Percentiles rank a stretch among this genome's conserved stretches.
Evolutionary conservation across 2,329 filamentous ascomycete species (phyloP).

Genomic region (Dothistroma septosporum): DNA sequence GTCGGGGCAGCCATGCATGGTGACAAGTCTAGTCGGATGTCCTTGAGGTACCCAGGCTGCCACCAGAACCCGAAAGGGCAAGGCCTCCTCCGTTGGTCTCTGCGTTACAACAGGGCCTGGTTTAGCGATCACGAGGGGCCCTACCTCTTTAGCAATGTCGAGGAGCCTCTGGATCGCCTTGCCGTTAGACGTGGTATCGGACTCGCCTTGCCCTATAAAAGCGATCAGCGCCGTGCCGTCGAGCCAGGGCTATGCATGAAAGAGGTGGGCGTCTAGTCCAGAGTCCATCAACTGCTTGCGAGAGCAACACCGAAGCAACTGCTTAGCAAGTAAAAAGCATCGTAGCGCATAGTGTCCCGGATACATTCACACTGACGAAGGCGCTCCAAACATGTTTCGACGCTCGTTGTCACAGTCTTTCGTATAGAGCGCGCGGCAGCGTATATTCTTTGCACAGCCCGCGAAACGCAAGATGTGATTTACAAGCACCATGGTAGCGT

Average conservation of each 20-base stretch:
- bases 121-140: slow-evolving; percentile 52
- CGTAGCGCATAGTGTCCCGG: too few species aligned
- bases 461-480: background rate
- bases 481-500: slow-evolving; percentile 26
- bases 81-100: slow-evolving; percentile 60
- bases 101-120: slow-evolving; percentile 63
- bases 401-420: too few species aligned
- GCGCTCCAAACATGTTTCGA: too few species aligned
- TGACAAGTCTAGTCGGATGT: slow-evolving; percentile 47
- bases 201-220: slow-evolving; percentile 13
- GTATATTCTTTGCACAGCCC: background rate
- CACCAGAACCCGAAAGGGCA: slow-evolving; percentile 60
- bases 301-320: too few species aligned
- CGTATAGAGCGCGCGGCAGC: too few species aligned
- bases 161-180: slow-evolving; percentile 53
- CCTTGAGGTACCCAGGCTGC: slow-evolving; percentile 53
- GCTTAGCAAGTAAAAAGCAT: too few species aligned
- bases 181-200: slow-evolving; percentile 51
- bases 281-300: too few species aligned
- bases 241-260: background rate
- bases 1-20: slow-evolving; percentile 52
- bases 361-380: too few species aligned
- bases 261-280: too few species aligned
- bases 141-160: slow-evolving; percentile 51
- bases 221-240: too few species aligned